These are phyloP conservation scores for Rhodotorula toruloides DNA, from an alignment of 768 basidiomycete genomes.

Conservation along the genomic window DNA sequence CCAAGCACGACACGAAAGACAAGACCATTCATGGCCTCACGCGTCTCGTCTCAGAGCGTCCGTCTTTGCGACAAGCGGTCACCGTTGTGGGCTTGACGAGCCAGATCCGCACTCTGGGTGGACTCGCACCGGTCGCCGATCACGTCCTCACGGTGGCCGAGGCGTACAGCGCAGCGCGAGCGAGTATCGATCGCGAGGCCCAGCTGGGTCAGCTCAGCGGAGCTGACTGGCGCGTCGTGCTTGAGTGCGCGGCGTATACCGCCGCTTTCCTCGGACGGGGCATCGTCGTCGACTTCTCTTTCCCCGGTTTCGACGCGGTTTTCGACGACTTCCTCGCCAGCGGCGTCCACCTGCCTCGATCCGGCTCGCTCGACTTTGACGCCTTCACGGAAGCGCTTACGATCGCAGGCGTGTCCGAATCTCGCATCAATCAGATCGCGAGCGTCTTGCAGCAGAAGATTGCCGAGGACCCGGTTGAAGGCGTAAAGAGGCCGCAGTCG, in stretches of 20 bases:
- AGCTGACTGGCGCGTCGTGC: conserved; percentile 25
- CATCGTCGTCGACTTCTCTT: conserved; percentile 1
- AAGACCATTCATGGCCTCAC: not conserved
- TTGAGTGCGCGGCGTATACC: conserved; percentile 29
- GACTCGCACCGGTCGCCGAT: not conserved
- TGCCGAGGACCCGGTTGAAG: no score
- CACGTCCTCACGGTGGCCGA: conserved; percentile 17
- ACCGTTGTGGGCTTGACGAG: conserved; percentile 9
- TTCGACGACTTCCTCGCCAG: conserved; percentile 30
- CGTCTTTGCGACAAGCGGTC: conserved; percentile 2
- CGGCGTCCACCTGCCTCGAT: conserved; percentile 7
- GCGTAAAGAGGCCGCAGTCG: not conserved
- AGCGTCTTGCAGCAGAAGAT: no score
- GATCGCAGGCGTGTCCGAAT: no score
- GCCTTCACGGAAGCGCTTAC: no score
- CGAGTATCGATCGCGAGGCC: not conserved
- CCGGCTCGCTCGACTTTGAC: conserved; percentile 1
- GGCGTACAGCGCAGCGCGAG: conserved; percentile 15
- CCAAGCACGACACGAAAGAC: not conserved
- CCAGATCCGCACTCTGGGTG: conserved; percentile 12
- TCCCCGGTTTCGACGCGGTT: conserved; percentile 35
- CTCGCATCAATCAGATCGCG: no score
- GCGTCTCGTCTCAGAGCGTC: not conserved
- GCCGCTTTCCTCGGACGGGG: not conserved
- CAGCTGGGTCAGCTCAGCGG: conserved; percentile 2